Percentiles rank a stretch among this genome's conserved stretches.
These are phyloP conservation scores for Plasmodium billcollinsi DNA, from an alignment of 169 alveolate genomes.

Conservation along the genomic window DNA sequence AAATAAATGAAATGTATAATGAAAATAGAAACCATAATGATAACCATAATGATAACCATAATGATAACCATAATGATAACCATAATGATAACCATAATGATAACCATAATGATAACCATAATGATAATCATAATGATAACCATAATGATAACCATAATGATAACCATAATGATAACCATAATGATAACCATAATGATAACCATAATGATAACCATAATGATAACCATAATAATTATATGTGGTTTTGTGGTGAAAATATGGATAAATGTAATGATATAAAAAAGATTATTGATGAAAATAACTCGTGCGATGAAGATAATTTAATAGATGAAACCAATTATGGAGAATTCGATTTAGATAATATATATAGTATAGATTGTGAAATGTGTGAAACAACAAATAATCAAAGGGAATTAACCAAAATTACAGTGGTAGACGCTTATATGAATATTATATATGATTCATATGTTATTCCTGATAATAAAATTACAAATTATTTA, in stretches of 20 bases:
- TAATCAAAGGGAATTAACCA: conserved; percentile 68
- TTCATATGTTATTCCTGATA: conserved; percentile 77
- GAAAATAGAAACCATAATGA: background rate
- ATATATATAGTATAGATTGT: conserved; percentile 80
- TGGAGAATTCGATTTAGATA: conserved; percentile 53
- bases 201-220: background rate
- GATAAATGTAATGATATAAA: no score
- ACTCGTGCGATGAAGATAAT: background rate
- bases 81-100: background rate
- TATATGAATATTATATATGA: conserved; percentile 78
- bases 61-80: background rate
- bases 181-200: background rate
- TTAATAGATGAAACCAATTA: background rate
- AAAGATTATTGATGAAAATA: background rate
- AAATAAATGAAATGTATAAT: background rate
- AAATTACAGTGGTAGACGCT: conserved; percentile 79
- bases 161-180: background rate
- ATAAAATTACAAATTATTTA: conserved; percentile 75
- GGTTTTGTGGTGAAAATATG: no score
- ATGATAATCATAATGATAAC: background rate
- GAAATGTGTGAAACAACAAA: conserved; percentile 79
- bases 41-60: background rate
- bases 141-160: background rate
- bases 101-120: background rate
- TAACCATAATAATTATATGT: background rate